phyloP scores from a whole-genome alignment of 1,284 basidiomycete species.

The Melampsora allii-populina region DNA sequence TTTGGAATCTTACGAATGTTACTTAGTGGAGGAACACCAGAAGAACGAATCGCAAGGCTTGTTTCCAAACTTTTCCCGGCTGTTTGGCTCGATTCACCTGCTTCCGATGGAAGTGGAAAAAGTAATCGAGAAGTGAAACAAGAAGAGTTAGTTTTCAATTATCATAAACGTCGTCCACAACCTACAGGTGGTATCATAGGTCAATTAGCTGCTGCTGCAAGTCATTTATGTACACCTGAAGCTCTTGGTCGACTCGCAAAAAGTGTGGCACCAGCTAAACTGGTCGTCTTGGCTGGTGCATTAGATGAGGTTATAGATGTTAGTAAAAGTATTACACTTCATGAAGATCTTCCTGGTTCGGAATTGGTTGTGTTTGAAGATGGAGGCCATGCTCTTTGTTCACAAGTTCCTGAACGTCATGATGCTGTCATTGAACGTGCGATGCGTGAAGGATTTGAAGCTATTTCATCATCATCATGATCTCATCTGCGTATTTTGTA shows the following conservation, averaged over 20 bases:
- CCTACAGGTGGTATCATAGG: not conserved
- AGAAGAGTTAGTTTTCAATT: not conserved
- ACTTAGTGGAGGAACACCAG: not conserved
- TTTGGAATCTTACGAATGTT: conserved; percentile 4
- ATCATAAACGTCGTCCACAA: not conserved
- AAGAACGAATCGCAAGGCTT: not conserved
- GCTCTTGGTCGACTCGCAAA: conserved; percentile 61
- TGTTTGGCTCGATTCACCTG: conserved; percentile 6
- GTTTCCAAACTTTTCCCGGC: conserved; percentile 13
- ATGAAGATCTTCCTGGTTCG: conserved; percentile 64
- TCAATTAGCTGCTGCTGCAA: conserved; percentile 12
- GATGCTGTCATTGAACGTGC: conserved; percentile 62
- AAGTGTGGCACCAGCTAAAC: conserved; percentile 56
- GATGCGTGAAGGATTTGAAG: conserved; percentile 59
- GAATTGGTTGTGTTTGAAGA: conserved; percentile 64
- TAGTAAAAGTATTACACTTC: conserved; percentile 61
- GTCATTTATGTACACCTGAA: conserved; percentile 63
- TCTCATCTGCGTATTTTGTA: not conserved
- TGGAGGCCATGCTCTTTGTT: conserved; percentile 67
- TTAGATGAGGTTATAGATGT: conserved; percentile 66
- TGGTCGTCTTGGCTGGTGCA: conserved; percentile 68
- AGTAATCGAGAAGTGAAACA: not conserved
- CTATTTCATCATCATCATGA: conserved; percentile 24
- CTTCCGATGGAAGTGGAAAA: not conserved
- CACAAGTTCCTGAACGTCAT: conserved; percentile 60